These are phyloP conservation scores for Laburnicola sp. DNA, from an alignment of 2,329 filamentous ascomycete species.

Conservation along the genomic window DNA sequence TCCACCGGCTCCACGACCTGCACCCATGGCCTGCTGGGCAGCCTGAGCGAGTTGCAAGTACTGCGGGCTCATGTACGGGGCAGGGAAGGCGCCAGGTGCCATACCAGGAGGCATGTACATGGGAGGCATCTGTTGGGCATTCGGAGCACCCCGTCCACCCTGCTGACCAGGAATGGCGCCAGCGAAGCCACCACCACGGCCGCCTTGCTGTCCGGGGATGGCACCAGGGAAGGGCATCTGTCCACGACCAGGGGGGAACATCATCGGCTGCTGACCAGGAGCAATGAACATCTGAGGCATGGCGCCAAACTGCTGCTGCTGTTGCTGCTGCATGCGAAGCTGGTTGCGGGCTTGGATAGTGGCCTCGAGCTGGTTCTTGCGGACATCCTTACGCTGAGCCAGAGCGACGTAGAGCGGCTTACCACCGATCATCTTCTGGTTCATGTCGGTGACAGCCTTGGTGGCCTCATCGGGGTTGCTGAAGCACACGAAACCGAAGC, in stretches of 20 bases:
- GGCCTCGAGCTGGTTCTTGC: slow-evolving; percentile 97
- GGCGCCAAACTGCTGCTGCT: slow-evolving; percentile 60
- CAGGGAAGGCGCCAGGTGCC: slow-evolving; percentile 69
- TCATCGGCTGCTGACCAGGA: slow-evolving; percentile 72
- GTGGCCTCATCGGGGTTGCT: slow-evolving; percentile 98
- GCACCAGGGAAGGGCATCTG: slow-evolving; percentile 64
- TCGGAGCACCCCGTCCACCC: slow-evolving; percentile 80
- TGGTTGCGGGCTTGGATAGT: slow-evolving; percentile 99
- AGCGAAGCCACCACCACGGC: slow-evolving; percentile 84
- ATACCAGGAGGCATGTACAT: slow-evolving; percentile 75
- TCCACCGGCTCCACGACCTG: slow-evolving; percentile 64
- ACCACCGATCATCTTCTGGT: slow-evolving; percentile 96
- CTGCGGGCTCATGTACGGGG: slow-evolving; percentile 75
- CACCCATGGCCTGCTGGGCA: slow-evolving; percentile 61
- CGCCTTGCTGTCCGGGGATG: slow-evolving; percentile 72
- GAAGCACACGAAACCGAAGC: slow-evolving; percentile 99
- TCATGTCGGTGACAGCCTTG: slow-evolving; percentile 99
- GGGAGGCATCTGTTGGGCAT: slow-evolving; percentile 77
- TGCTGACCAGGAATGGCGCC: slow-evolving; percentile 79
- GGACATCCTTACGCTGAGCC: slow-evolving; percentile 98
- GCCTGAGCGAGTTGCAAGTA: slow-evolving; percentile 80
- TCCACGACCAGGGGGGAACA: slow-evolving; percentile 62
- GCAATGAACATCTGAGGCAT: slow-evolving; percentile 85
- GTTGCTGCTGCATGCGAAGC: slow-evolving; percentile 96
- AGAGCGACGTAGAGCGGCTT: slow-evolving; percentile 98